Conservation (phyloP, 2,329 filamentous ascomycete genomes). For the Colletotrichum graminicola region DNA sequence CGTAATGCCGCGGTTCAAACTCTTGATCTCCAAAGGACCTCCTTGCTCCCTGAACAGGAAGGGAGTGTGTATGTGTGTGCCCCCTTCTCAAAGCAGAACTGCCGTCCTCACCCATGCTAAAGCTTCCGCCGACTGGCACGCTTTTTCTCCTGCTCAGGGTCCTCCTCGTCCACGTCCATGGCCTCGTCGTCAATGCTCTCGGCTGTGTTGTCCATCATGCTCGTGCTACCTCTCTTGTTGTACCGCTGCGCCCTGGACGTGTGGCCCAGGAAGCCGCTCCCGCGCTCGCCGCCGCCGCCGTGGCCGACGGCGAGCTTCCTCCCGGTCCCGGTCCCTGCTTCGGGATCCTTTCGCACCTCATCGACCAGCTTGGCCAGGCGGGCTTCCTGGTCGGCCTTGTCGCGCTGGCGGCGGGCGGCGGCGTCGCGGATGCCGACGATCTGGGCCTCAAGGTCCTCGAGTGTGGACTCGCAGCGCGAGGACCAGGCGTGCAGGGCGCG, state of each 20-base stretch:
- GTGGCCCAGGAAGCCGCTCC: constrained; percentile 36
- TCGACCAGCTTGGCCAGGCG: constrained; percentile 64
- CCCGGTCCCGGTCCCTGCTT: constrained; percentile 30
- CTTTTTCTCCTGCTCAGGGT: constrained; percentile 61
- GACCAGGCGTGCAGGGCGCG: constrained; percentile 80
- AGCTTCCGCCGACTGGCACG: constrained; percentile 67
- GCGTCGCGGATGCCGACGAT: constrained; percentile 74
- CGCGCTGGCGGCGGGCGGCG: constrained; percentile 66
- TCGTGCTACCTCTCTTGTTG: constrained; percentile 41
- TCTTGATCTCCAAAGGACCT: background rate
- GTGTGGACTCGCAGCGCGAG: constrained; percentile 78
- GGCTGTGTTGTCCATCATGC: constrained; percentile 57
- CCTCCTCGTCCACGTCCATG: constrained; percentile 69
- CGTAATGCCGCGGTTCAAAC: background rate
- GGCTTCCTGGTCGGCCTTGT: constrained; percentile 61
- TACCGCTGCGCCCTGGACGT: constrained; percentile 45
- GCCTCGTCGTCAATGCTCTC: constrained; percentile 60
- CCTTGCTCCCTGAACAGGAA: background rate
- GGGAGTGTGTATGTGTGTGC: too few species aligned
- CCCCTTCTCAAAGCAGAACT: background rate
- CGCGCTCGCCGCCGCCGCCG: constrained; percentile 33
- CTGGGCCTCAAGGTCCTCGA: constrained; percentile 81
- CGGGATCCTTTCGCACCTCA: constrained; percentile 54
- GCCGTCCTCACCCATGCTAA: constrained; percentile 47
- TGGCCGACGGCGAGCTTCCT: constrained; percentile 42